Evolutionary conservation across 305 asterid genomes (phyloP).

Genomic region (Lippia alba): DNA sequence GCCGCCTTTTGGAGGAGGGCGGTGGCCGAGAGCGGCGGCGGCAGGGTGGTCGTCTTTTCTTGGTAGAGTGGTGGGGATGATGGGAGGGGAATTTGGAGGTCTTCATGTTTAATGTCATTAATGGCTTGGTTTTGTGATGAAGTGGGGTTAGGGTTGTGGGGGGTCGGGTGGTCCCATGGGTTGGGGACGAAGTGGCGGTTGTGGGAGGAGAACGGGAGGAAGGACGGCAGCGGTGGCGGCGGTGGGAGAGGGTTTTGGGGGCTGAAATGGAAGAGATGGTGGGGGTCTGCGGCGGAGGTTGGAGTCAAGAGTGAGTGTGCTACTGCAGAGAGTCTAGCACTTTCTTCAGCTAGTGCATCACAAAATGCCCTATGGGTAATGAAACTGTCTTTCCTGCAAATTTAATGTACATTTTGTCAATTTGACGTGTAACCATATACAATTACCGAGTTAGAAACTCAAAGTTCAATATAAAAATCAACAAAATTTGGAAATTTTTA

Average conservation of each 20-base stretch:
- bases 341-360: slow-evolving; percentile 70
- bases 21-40: slow-evolving; percentile 49
- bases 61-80: slow-evolving; percentile 44
- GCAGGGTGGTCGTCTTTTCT: slow-evolving; percentile 30
- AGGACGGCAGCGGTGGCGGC: slow-evolving; percentile 15
- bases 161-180: slow-evolving; percentile 46
- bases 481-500: too few species aligned
- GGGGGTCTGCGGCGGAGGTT: slow-evolving; percentile 31
- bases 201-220: slow-evolving; percentile 39
- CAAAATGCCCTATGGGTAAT: slow-evolving; percentile 70
- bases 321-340: slow-evolving; percentile 56
- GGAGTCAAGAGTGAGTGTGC: slow-evolving; percentile 35
- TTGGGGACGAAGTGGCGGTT: slow-evolving; percentile 39
- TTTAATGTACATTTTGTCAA: too few species aligned
- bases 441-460: too few species aligned
- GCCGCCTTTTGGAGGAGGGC: slow-evolving; percentile 61
- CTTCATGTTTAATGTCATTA: slow-evolving; percentile 48
- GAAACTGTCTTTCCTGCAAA: slow-evolving; percentile 66
- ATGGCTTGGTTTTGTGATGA: slow-evolving; percentile 17
- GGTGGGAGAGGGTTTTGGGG: slow-evolving; percentile 6
- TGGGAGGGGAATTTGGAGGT: slow-evolving; percentile 41
- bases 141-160: slow-evolving; percentile 49
- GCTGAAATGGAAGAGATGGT: slow-evolving; percentile 20
- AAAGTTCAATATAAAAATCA: too few species aligned
- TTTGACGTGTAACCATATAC: too few species aligned